Evolutionary conservation across 2,329 filamentous ascomycete species (phyloP), one percentile per base, ranked within the genome.

Genomic region (Talaromyces islandicus): DNA sequence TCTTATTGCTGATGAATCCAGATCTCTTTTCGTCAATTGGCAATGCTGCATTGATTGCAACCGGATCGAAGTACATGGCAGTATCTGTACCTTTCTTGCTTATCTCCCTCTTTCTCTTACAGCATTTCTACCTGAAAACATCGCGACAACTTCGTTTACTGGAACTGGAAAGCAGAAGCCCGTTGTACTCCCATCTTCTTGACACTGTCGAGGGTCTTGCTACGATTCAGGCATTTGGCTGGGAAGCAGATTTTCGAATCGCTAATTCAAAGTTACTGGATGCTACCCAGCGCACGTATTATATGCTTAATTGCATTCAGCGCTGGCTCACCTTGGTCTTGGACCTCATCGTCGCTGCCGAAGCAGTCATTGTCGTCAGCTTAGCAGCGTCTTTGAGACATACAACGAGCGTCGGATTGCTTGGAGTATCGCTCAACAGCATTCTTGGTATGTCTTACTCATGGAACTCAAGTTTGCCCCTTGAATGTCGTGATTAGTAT

Each of bases 151-250:
- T 88, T 9, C 78, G 85, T 55, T 76, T 85, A 21, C 68, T 88
- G 4, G 85, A 88, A 52, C 76, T 88, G 0, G 85, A 88, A 68
- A 78, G 81, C 1, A 86, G 86, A 64, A 80, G 80, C 1, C 84
- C 84, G 0, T 70, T 87, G 0, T 85, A 83, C 71, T 81, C 76
- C n/a, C 74, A 85, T 62, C 86, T 86, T 63, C 74, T 80, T 29
- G 83, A 86, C 62, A 81, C 79, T 2, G 75, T 85, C 50, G 78
- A 78, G 38, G 85, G 84, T 0, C 67, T 86, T 0, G 73, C 77
- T 0, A 86, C 84, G 0, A 76, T 86, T 32, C 78, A 83, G 17
- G 81, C 84, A 0, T 86, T 85, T 61, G 77, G 79, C 0, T 86
- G 82, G 83, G 72, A 78, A 17, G 60, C 69, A 0, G 66, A 69